Evolutionary conservation across 208 protist species (phyloP).

Genomic region (Plasmodiophora brassicae): DNA sequence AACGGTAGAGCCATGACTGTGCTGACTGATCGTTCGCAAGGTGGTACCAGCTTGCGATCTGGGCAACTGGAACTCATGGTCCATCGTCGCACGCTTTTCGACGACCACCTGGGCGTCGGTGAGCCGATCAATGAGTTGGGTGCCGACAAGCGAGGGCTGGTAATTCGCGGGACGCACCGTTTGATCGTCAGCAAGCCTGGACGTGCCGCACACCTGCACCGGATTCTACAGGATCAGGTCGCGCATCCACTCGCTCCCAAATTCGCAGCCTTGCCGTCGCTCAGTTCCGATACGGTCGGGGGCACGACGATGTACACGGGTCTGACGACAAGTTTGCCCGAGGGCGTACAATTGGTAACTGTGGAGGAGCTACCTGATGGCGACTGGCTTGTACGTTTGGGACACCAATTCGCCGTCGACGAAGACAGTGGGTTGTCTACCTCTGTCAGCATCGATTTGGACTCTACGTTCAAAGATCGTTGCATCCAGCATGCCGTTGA

Average conservation of each 20-base stretch:
- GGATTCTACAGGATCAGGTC: not conserved
- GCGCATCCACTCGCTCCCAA: not conserved
- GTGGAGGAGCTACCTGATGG: not conserved
- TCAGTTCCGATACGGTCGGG: too few relatives aligned
- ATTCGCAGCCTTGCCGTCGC: not conserved
- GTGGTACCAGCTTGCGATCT: not conserved
- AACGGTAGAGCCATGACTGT: not conserved
- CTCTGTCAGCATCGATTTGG: not conserved
- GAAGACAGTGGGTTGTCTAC: not conserved
- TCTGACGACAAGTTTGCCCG: too few relatives aligned
- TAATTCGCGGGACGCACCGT: not conserved
- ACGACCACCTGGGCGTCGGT: slow-evolving; percentile 19
- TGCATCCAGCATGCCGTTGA: not conserved
- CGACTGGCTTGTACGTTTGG: not conserved
- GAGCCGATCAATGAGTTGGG: slow-evolving; percentile 17
- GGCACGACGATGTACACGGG: not conserved
- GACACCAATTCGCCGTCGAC: not conserved
- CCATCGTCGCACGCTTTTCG: not conserved
- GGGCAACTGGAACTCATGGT: slow-evolving; percentile 32
- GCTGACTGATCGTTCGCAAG: slow-evolving; percentile 11
- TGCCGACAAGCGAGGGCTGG: not conserved
- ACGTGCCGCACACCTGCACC: not conserved
- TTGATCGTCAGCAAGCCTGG: not conserved
- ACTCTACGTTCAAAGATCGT: not conserved
- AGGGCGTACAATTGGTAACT: not conserved